Evolutionary conservation across 164 flowering plant species (phyloP), one percentile per base, ranked within the genome.

Genomic region (Magnolia changhungtana): DNA sequence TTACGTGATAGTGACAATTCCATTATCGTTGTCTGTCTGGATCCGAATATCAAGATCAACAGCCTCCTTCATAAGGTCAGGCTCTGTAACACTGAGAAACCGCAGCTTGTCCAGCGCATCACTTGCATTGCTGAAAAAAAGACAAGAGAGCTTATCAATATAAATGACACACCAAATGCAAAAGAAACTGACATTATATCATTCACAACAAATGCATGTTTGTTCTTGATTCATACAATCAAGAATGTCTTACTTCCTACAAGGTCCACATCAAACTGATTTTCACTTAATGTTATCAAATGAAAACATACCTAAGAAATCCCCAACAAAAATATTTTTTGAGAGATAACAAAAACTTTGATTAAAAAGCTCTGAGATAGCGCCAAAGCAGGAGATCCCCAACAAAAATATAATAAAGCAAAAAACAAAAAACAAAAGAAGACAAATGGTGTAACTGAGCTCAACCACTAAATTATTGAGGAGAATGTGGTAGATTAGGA

Each of bases 61-160:
- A 0, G 86, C 88, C 58, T 86, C 98, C 82, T 89, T 91, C 82
- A 88, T 50, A 77, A 96, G 92, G 45, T 75, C 85, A 59, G 94
- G 88, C 50, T 94, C 86, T 6, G 97, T 96, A 72, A 96, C 99
- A 85, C 94, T 85, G 71, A 94, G 84, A 85, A 88, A 94, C 27
- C 98, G 86, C 80, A 96, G 84, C 87, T 96, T 96, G 88, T 96
- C 98, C 87, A 94, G 77, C 18, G 99, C 99, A 88, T 96, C 99
- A 85, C 99, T 96, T 79, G 99, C 98, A 89, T 96, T 96, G 83
- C 99, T 94, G 92, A 45, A 31, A 20, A 64, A 4, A 64, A 19
- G 18, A 16, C 18, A 55, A 77, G 51, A 67, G 10, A 19, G 63
- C 45, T 23, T 29, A 61, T 11, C 72, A 63, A n/a, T 49, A 7